These are phyloP conservation scores for Globisporangium abappressorium DNA, from an alignment of 352 stramenopile species.

Conservation along the genomic window DNA sequence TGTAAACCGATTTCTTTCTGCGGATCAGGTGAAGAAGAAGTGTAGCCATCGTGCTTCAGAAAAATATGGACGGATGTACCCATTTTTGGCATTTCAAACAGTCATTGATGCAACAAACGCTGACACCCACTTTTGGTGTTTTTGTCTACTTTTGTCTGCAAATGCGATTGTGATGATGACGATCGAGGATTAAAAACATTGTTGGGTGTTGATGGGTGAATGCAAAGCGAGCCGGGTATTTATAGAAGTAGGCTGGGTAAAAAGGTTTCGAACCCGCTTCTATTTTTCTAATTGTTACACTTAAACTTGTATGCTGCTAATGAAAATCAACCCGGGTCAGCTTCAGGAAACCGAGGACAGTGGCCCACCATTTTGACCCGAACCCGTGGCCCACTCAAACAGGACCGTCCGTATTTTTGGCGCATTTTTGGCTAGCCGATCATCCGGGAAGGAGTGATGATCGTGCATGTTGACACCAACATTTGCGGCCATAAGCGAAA, in stretches of 20 bases:
- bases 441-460: slow-evolving; percentile 1
- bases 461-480: slow-evolving; percentile 7
- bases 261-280: background rate
- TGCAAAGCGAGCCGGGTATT: background rate
- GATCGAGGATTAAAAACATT: background rate
- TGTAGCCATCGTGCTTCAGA: background rate
- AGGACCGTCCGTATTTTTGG: slow-evolving; percentile 7
- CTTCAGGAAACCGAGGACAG: too few species aligned
- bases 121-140: background rate
- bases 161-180: slow-evolving; percentile 6
- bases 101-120: background rate
- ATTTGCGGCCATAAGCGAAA: slow-evolving; percentile 7
- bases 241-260: too few species aligned
- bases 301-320: background rate
- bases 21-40: background rate
- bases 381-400: background rate
- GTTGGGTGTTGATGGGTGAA: slow-evolving; percentile 9
- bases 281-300: background rate
- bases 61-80: background rate
- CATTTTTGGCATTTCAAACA: background rate
- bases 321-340: background rate
- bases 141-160: background rate
- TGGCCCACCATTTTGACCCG: background rate
- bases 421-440: background rate
- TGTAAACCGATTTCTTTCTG: background rate